Percentiles rank a stretch among this genome's conserved stretches.
Evolutionary conservation across 345 rosid species (phyloP).

Genomic region (Euphorbia lathyris): DNA sequence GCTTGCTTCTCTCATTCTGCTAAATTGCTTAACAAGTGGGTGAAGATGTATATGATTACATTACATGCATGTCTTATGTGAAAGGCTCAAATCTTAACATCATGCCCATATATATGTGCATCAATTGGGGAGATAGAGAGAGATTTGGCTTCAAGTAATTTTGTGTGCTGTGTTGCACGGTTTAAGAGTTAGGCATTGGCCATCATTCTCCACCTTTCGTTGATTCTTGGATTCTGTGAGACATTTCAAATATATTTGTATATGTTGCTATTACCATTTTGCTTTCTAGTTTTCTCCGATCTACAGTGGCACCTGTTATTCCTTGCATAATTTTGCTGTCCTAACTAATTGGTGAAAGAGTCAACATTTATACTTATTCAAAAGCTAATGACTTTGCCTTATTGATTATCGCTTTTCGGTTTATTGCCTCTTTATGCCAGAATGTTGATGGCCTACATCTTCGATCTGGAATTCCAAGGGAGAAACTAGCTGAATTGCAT

Average conservation of each 20-base stretch:
- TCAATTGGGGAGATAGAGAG: background rate
- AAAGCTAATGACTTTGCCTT: background rate
- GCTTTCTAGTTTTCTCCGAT: background rate
- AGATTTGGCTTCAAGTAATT: background rate
- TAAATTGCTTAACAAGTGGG: background rate
- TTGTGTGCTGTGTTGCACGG: background rate
- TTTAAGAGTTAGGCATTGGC: background rate
- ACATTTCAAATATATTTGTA: background rate
- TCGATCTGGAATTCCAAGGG: slow-evolving; percentile 98
- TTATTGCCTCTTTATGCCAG: slow-evolving; percentile 30
- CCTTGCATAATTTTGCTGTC: background rate
- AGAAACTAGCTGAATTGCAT: slow-evolving; percentile 89
- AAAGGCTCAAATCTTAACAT: background rate
- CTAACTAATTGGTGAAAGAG: background rate
- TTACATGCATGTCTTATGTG: background rate
- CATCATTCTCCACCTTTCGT: background rate
- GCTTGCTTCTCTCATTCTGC: background rate
- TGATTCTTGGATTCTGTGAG: background rate
- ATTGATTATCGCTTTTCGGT: background rate
- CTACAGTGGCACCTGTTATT: background rate
- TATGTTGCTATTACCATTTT: background rate
- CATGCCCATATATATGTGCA: background rate
- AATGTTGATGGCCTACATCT: slow-evolving; percentile 97
- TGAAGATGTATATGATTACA: background rate
- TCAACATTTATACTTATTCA: background rate